These are phyloP conservation scores for Hymenoscyphus scutula DNA, from an alignment of 2,329 filamentous ascomycete species.

Conservation along the genomic window DNA sequence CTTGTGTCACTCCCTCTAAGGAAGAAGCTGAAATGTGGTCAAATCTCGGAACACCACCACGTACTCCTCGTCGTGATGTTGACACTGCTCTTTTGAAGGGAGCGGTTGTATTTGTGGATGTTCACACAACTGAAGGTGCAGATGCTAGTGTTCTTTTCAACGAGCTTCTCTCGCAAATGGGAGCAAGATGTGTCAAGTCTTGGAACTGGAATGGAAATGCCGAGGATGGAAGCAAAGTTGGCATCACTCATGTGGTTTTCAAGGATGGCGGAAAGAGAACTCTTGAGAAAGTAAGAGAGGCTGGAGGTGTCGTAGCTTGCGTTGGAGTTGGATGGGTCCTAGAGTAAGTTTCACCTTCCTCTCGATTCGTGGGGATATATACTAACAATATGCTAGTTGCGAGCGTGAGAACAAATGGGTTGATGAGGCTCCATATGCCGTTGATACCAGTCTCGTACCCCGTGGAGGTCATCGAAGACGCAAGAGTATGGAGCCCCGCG, in stretches of 20 bases:
- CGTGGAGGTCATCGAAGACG: constrained; percentile 69
- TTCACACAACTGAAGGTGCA: constrained; percentile 76
- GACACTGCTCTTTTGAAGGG: constrained; percentile 60
- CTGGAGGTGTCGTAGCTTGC: constrained; percentile 73
- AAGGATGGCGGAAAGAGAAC: constrained; percentile 83
- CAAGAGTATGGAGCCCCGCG: constrained; percentile 78
- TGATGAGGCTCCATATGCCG: constrained; percentile 66
- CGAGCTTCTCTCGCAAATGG: constrained; percentile 76
- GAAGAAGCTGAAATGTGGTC: constrained; percentile 53
- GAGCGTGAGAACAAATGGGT: constrained; percentile 75
- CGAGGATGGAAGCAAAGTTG: constrained; percentile 50
- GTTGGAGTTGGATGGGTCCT: constrained; percentile 87
- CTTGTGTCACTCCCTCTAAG: constrained; percentile 40
- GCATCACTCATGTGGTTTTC: constrained; percentile 85
- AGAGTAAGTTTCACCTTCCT: constrained; percentile 61
- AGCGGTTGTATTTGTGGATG: constrained; percentile 78
- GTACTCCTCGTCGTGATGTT: constrained; percentile 54
- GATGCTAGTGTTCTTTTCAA: constrained; percentile 81
- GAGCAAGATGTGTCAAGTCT: constrained; percentile 71
- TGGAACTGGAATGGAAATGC: constrained; percentile 65
- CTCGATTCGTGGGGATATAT: constrained; percentile 2
- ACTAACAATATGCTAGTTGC: constrained; percentile 52
- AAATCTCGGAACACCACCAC: constrained; percentile 52
- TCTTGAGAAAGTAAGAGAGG: constrained; percentile 74
- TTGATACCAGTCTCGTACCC: constrained; percentile 65